Base-by-base conservation (phyloP, 2,329 filamentous ascomycete species). In the Thielaviopsis euricoi region DNA sequence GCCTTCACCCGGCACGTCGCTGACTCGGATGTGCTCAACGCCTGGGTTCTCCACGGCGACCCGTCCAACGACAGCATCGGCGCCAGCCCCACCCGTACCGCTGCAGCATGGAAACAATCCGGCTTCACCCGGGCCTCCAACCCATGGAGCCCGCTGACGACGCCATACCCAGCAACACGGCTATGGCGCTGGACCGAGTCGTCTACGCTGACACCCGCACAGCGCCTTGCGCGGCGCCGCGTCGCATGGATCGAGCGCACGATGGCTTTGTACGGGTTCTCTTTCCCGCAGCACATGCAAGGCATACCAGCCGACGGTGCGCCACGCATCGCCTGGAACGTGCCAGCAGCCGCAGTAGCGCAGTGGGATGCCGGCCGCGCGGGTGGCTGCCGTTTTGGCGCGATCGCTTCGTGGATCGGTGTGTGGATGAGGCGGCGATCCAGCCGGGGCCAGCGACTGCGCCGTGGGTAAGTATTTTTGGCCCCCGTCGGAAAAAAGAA, bases 121-220 rank as follows among this genome's bases (percentile, higher is more conserved):
- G 29, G 29, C 29, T 33, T 15, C 17, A 2, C 23, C 3, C 10
- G 9, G 29, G 19, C 7, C 49, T 29, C 56, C 2, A 2, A 46
- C 12, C 15, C 21, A 19, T 58, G 40, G 33, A 51, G 54, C 9
- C 56, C 56, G 13, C 26, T 58, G 22, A 37, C 43, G 15, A 23
- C 23, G 17, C 15, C 7, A 40, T 57, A 58, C 54, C 56, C 52
- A 9, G 56, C 56, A 3, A 50, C 23, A 1, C 51, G 56, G 6
- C 49, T 58, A 21, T 58, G 56, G 56, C 37, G 37, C 13, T 58
- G 52, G 56, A 52, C 33, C 33, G 25, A 53, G 10, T n/a, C 17
- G 33, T 6, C 23, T 50, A 58, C 13, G 23, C 40, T 21, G 13
- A 10, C 17, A 22, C 7, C 17, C 4, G 22, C 7, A 19, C 21